Percentiles rank a stretch among this genome's conserved stretches.
Conservation (phyloP, 2,329 filamentous ascomycete genomes). For the Verticillium tricorpus region DNA sequence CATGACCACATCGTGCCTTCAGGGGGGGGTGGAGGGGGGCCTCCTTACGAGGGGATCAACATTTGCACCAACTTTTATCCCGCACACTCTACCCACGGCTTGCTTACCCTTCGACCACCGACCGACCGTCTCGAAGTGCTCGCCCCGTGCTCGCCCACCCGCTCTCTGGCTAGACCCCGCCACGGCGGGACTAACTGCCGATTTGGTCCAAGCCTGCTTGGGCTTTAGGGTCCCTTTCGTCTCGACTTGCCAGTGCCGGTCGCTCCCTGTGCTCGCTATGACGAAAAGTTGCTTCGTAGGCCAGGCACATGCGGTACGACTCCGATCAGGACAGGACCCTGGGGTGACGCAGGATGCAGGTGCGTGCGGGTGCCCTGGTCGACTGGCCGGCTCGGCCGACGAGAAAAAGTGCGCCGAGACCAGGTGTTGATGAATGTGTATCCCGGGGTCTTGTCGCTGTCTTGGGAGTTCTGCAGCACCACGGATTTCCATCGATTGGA, state of each 20-base stretch:
- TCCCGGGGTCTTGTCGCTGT: neutral
- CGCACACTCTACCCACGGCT: neutral
- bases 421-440: neutral
- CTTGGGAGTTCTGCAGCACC: neutral
- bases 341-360: neutral
- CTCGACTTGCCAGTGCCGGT: neutral
- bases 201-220: neutral
- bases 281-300: neutral
- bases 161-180: neutral
- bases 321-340: neutral
- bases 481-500: neutral
- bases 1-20: neutral
- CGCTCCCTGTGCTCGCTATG: neutral
- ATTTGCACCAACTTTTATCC: neutral
- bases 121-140: neutral
- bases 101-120: neutral
- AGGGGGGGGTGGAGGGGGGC: too few species aligned
- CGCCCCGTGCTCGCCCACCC: neutral
- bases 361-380: too few species aligned
- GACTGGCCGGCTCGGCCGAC: neutral
- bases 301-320: neutral
- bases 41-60: neutral
- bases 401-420: neutral
- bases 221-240: neutral
- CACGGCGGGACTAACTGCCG: neutral